Percentiles rank a stretch among this genome's conserved stretches.
Evolutionary conservation across 345 rosid genomes (phyloP).

Genomic region (Citrus australasica): DNA sequence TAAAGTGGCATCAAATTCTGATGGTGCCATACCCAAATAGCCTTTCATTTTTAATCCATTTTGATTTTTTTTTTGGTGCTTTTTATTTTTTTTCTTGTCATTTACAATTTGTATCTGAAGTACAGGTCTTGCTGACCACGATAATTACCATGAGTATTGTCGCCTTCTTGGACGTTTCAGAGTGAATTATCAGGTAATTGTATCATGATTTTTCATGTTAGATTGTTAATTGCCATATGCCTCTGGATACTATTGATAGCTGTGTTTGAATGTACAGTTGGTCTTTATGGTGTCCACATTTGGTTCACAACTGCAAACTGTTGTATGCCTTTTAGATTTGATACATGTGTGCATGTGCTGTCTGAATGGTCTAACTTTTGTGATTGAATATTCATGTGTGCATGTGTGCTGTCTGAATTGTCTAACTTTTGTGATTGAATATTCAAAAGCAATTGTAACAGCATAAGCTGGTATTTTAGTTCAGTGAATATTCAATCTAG

Average conservation of each 20-base stretch:
- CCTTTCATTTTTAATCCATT: background rate
- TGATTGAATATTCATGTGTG: background rate
- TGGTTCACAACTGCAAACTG: constrained; percentile 6
- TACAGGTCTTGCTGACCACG: constrained; percentile 99
- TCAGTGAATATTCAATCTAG: background rate
- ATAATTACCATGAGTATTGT: constrained; percentile 97
- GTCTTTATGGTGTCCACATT: background rate
- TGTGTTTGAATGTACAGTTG: background rate
- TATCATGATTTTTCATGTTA: background rate
- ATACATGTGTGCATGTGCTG: background rate
- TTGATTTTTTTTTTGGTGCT: background rate
- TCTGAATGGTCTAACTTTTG: background rate
- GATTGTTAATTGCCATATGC: background rate
- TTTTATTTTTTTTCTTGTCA: background rate
- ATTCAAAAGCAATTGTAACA: background rate
- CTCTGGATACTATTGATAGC: background rate
- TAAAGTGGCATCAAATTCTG: background rate
- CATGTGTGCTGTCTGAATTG: background rate
- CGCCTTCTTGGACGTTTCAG: constrained; percentile 98
- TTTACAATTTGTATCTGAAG: constrained; percentile 7
- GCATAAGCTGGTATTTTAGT: background rate
- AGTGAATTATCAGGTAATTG: constrained; percentile 84
- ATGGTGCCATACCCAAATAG: background rate
- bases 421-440: background rate
- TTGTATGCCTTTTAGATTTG: background rate